Conservation (phyloP, 345 rosid genomes). For the Populus pruinosa region DNA sequence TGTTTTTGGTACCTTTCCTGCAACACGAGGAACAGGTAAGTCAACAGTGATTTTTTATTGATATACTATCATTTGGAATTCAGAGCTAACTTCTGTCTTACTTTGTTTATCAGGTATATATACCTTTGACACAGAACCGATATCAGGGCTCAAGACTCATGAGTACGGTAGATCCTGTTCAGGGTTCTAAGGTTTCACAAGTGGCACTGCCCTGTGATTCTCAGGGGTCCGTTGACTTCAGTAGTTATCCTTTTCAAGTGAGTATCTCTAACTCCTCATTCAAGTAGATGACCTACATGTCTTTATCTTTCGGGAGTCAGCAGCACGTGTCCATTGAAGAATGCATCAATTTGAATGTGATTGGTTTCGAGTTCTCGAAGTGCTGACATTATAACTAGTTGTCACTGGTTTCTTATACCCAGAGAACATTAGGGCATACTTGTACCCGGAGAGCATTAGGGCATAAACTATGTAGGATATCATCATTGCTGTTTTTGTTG, state of each 20-base stretch:
- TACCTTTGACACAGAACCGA: slow-evolving; percentile 60
- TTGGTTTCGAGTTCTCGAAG: background rate
- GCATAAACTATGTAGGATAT: too few relatives aligned
- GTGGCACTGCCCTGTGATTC: slow-evolving; percentile 82
- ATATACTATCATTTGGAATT: slow-evolving; percentile 11
- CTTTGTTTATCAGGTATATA: slow-evolving; percentile 52
- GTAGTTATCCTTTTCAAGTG: slow-evolving; percentile 82
- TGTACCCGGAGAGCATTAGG: too few relatives aligned
- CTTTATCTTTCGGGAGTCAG: background rate
- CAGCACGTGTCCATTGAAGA: background rate
- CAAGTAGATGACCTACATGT: background rate
- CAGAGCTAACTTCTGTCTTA: slow-evolving; percentile 6
- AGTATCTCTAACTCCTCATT: slow-evolving; percentile 22
- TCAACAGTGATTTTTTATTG: slow-evolving; percentile 1
- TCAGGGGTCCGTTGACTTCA: slow-evolving; percentile 78
- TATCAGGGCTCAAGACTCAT: slow-evolving; percentile 61
- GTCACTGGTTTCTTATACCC: too few relatives aligned
- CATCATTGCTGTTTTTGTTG: background rate
- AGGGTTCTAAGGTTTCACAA: slow-evolving; percentile 64
- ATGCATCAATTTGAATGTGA: background rate
- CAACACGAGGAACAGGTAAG: slow-evolving; percentile 79
- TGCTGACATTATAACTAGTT: background rate
- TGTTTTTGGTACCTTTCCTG: slow-evolving; percentile 70
- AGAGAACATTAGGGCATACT: too few relatives aligned
- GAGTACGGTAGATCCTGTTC: slow-evolving; percentile 51